phyloP scores from a whole-genome alignment of 2,329 filamentous ascomycete genomes.

The Exophiala dermatitidis region DNA sequence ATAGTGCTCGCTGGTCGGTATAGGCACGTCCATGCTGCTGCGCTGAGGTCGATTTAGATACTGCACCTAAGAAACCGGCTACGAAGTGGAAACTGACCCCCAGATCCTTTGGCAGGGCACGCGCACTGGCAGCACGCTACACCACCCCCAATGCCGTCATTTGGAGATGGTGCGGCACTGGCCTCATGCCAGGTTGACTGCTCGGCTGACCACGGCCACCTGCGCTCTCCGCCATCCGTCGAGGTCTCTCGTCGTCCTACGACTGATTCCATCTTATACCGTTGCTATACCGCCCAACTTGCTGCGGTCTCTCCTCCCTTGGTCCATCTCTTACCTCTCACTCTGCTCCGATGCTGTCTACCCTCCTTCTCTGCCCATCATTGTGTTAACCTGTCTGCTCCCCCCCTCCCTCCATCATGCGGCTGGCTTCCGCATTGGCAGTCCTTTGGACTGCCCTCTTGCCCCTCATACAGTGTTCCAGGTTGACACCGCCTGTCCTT shows the following conservation, averaged over 20 bases:
- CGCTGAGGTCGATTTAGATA: too few species aligned
- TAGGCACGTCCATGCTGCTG: too few species aligned
- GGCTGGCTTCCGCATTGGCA: constrained; percentile 25
- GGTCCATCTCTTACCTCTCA: not conserved
- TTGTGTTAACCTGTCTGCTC: not conserved
- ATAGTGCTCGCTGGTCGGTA: too few species aligned
- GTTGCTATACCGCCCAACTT: not conserved
- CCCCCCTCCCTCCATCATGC: constrained; percentile 17
- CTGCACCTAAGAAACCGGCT: too few species aligned
- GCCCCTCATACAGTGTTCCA: constrained; percentile 17
- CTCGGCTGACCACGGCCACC: constrained; percentile 1
- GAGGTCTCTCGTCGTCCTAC: not conserved
- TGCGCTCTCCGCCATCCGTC: not conserved
- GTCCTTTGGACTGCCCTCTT: constrained; percentile 17
- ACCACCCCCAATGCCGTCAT: not conserved
- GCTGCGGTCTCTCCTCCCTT: not conserved
- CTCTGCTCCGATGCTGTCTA: not conserved
- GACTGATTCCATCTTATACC: not conserved
- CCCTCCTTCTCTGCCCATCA: not conserved
- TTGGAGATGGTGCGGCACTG: not conserved
- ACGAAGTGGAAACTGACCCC: too few species aligned
- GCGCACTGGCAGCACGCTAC: too few species aligned
- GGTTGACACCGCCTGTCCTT: constrained; percentile 51
- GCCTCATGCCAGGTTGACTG: not conserved
- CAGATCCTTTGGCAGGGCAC: too few species aligned